These are phyloP conservation scores for Trypanosoma lewisi DNA, from an alignment of 208 protist genomes.

Conservation along the genomic window DNA sequence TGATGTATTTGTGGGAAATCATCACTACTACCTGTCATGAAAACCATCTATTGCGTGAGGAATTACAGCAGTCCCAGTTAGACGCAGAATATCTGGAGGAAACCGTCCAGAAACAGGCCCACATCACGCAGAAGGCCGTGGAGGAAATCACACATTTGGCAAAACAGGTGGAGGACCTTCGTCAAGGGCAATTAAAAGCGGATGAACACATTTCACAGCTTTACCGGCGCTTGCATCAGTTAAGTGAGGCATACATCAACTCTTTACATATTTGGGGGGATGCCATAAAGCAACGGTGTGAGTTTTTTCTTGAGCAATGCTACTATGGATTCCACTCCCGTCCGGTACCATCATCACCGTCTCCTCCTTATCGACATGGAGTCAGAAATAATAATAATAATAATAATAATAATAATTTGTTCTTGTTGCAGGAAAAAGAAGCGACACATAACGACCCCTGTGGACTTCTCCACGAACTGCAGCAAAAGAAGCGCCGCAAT, in stretches of 20 bases:
- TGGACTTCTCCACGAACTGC: slow-evolving; percentile 34
- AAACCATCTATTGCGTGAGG: background rate
- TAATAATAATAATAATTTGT: background rate
- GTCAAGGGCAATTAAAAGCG: background rate
- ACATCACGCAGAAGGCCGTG: slow-evolving; percentile 1
- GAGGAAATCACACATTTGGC: background rate
- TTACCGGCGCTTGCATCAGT: background rate
- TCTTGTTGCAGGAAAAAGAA: background rate
- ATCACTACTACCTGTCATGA: background rate
- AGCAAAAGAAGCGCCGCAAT: slow-evolving; percentile 33
- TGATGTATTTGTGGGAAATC: background rate
- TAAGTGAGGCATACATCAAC: background rate
- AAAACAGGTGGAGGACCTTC: background rate
- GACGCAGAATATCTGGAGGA: slow-evolving; percentile 4
- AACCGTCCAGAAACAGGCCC: background rate
- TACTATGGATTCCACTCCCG: too few relatives aligned
- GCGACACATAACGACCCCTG: slow-evolving; percentile 34
- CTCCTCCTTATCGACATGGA: background rate
- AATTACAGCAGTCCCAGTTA: slow-evolving; percentile 1
- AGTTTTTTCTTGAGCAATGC: slow-evolving; percentile 14
- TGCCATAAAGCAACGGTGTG: slow-evolving; percentile 8
- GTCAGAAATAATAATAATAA: background rate
- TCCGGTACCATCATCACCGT: slow-evolving; percentile 12
- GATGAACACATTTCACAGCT: background rate
- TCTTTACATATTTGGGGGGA: slow-evolving; percentile 11